Evolutionary conservation across 2,329 filamentous ascomycete species (phyloP).

Genomic region (Penicillium sp.): DNA sequence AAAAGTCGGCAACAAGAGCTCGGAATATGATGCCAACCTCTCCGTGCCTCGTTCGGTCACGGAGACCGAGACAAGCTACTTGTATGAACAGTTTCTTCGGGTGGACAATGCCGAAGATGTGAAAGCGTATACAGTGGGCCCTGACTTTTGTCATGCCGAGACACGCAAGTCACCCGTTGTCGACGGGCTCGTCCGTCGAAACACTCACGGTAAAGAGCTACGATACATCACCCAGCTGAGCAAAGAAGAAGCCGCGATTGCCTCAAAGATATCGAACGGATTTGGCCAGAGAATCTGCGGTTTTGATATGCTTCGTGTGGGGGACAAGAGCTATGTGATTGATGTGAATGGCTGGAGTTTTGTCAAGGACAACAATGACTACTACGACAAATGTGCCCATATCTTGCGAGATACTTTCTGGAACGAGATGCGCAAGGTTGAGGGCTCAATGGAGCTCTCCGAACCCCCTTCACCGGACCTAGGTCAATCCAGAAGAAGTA

Average conservation of each 20-base stretch:
- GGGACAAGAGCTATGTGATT: slow-evolving; percentile 92
- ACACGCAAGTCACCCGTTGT: slow-evolving; percentile 97
- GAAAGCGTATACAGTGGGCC: slow-evolving; percentile 95
- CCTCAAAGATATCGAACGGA: slow-evolving; percentile 81
- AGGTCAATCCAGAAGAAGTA: slow-evolving; percentile 38
- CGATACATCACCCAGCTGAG: slow-evolving; percentile 88
- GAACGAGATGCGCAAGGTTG: slow-evolving; percentile 61
- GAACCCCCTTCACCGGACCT: slow-evolving; percentile 38
- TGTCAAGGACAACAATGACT: slow-evolving; percentile 98
- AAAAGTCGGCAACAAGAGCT: slow-evolving; percentile 99
- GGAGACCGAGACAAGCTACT: slow-evolving; percentile 78
- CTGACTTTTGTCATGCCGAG: slow-evolving; percentile 91
- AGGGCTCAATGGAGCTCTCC: slow-evolving; percentile 33
- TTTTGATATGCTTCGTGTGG: slow-evolving; percentile 87
- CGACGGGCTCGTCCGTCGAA: slow-evolving; percentile 90
- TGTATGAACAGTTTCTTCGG: slow-evolving; percentile 96
- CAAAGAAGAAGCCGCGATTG: slow-evolving; percentile 79
- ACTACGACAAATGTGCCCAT: slow-evolving; percentile 86
- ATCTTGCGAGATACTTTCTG: slow-evolving; percentile 89
- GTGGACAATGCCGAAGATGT: slow-evolving; percentile 98
- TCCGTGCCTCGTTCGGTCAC: slow-evolving; percentile 76
- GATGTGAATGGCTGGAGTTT: slow-evolving; percentile 99
- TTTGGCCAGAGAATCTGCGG: slow-evolving; percentile 96
- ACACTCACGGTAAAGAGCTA: slow-evolving; percentile 95
- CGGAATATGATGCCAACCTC: slow-evolving; percentile 81